Evolutionary conservation across 2,329 filamentous ascomycete species (phyloP).

Genomic region (Huntiella moniliformis): DNA sequence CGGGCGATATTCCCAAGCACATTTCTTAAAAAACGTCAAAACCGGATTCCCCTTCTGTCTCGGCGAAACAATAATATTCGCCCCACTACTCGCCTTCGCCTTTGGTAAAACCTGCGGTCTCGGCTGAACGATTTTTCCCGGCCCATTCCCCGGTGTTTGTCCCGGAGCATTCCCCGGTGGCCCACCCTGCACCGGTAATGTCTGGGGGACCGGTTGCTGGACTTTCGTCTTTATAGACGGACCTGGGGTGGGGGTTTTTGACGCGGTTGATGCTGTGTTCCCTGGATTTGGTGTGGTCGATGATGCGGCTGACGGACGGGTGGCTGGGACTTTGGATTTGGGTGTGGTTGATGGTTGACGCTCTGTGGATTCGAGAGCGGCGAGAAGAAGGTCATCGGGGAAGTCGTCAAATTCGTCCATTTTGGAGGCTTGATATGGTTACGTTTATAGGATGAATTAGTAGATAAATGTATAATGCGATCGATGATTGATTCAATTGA

Average conservation of each 20-base stretch:
- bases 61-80: constrained; percentile 73
- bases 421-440: not conserved
- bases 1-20: constrained; percentile 79
- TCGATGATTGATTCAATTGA: constrained; percentile 35
- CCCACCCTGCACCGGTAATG: constrained; percentile 27
- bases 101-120: constrained; percentile 69
- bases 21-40: constrained; percentile 58
- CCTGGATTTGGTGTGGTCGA: constrained; percentile 5
- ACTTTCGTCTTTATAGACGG: constrained; percentile 15
- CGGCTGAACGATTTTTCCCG: constrained; percentile 56
- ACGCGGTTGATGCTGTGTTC: constrained; percentile 7
- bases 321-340: not conserved
- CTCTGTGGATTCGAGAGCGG: constrained; percentile 11
- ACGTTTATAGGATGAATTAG: not conserved
- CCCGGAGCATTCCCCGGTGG: not conserved
- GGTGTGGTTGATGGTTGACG: constrained; percentile 3
- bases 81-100: constrained; percentile 43
- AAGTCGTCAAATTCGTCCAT: constrained; percentile 13
- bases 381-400: constrained; percentile 9
- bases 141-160: constrained; percentile 12
- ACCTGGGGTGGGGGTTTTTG: not conserved
- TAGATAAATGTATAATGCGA: constrained; percentile 35
- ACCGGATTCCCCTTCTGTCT: constrained; percentile 93
- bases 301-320: constrained; percentile 11
- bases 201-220: constrained; percentile 33